phyloP scores from a whole-genome alignment of 768 basidiomycete genomes.

The Boletus eberwhitei region DNA sequence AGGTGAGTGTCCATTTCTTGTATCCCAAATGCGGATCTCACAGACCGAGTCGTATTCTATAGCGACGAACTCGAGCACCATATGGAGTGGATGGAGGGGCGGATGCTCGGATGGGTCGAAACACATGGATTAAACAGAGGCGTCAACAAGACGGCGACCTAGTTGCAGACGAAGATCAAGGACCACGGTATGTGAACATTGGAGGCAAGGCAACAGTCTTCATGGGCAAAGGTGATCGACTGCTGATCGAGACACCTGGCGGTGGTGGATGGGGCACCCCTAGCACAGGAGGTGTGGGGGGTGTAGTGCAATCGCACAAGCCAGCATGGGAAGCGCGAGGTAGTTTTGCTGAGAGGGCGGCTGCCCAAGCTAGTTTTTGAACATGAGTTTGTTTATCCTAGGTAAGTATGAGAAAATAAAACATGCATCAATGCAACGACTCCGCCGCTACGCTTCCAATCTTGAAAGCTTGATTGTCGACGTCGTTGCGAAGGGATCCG shows the following conservation, averaged over 20 bases:
- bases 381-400: too few species aligned
- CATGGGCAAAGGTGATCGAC: conserved; percentile 84
- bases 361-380: conserved; percentile 61
- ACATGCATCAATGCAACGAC: too few species aligned
- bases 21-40: not conserved
- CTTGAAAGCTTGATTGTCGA: too few species aligned
- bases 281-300: conserved; percentile 10
- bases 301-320: conserved; percentile 28
- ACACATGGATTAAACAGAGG: conserved; percentile 81
- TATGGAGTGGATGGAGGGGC: conserved; percentile 84
- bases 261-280: conserved; percentile 79
- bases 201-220: conserved; percentile 84
- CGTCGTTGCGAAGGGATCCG: too few species aligned
- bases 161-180: conserved; percentile 34
- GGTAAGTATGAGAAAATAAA: too few species aligned
- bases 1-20: conserved; percentile 44
- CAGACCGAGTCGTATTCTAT: not conserved
- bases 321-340: conserved; percentile 67
- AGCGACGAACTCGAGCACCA: conserved; percentile 83
- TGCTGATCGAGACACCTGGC: conserved; percentile 86
- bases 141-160: conserved; percentile 68
- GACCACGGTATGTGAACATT: conserved; percentile 70
- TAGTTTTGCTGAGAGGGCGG: conserved; percentile 61
- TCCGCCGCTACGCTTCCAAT: not conserved
- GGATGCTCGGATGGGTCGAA: conserved; percentile 66